Conservation (phyloP, 495 filamentous ascomycete genomes). For the Amphirosellinia nigrospora region DNA sequence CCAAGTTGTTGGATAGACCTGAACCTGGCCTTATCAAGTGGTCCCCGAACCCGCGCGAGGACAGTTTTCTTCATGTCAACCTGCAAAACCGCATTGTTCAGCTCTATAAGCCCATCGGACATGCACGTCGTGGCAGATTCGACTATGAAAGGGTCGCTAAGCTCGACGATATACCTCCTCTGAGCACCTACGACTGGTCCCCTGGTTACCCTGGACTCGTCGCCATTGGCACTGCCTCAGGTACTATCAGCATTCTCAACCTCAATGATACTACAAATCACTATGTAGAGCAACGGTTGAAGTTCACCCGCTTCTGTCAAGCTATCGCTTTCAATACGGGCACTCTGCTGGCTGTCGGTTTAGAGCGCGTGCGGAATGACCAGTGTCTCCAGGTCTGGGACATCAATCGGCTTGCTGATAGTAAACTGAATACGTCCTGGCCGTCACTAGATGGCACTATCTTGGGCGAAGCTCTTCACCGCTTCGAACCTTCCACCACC, state of each 20-base stretch:
- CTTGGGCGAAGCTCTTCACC: slow-evolving; percentile 66
- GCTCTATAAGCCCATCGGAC: slow-evolving; percentile 73
- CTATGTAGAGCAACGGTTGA: slow-evolving; percentile 75
- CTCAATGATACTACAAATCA: slow-evolving; percentile 70
- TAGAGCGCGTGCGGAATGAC: slow-evolving; percentile 92
- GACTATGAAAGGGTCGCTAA: slow-evolving; percentile 72
- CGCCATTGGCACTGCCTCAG: slow-evolving; percentile 82
- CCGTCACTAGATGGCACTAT: slow-evolving; percentile 45
- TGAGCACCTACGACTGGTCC: slow-evolving; percentile 97
- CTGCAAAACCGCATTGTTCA: slow-evolving; percentile 78
- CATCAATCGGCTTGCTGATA: slow-evolving; percentile 67
- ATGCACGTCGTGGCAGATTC: slow-evolving; percentile 60
- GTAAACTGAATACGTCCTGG: slow-evolving; percentile 45
- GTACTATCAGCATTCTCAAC: slow-evolving; percentile 81
- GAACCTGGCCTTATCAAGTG: slow-evolving; percentile 74
- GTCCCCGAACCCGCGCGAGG: slow-evolving; percentile 76
- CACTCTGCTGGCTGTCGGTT: slow-evolving; percentile 80
- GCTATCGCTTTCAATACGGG: slow-evolving; percentile 85
- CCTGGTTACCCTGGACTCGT: slow-evolving; percentile 70
- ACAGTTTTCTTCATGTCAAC: slow-evolving; percentile 83
- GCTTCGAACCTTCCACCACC: slow-evolving; percentile 81
- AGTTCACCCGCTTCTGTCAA: slow-evolving; percentile 87
- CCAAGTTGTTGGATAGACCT: slow-evolving; percentile 55
- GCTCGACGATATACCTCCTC: slow-evolving; percentile 79
- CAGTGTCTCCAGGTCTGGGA: slow-evolving; percentile 95